Conservation (phyloP, 345 rosid genomes). For the Rhodamnia argentea region DNA sequence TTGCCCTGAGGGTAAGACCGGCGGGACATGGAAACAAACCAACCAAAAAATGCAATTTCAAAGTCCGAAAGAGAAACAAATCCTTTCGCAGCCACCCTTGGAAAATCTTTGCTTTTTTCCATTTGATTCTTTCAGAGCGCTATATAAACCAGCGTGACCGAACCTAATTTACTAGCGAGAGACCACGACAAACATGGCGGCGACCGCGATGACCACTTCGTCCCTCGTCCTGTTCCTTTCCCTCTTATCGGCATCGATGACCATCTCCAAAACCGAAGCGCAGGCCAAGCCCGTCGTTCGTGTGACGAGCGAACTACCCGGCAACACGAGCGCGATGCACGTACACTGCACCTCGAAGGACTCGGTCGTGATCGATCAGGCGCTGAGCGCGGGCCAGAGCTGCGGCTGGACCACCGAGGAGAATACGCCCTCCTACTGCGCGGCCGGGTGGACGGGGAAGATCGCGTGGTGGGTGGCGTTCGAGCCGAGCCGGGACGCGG, state of each 20-base stretch:
- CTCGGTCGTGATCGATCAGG: too few relatives aligned
- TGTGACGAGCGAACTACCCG: neutral
- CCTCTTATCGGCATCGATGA: neutral
- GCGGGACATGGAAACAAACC: too few relatives aligned
- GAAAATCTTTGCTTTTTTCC: neutral
- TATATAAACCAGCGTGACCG: neutral
- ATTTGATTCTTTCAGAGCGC: neutral
- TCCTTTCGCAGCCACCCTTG: neutral
- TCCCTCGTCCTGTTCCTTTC: neutral
- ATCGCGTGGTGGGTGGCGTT: neutral
- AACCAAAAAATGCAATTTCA: neutral
- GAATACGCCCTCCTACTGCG: too few relatives aligned
- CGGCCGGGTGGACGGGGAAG: too few relatives aligned
- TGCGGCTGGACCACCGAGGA: too few relatives aligned
- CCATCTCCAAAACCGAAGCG: neutral
- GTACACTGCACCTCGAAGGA: neutral
- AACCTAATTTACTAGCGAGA: neutral
- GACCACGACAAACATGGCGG: neutral
- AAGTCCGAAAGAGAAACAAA: neutral
- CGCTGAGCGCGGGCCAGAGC: too few relatives aligned
- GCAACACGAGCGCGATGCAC: neutral
- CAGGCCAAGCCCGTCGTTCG: neutral
- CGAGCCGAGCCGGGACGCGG: neutral
- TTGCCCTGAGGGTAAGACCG: too few relatives aligned
- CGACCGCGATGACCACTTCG: neutral